These are phyloP conservation scores for Neurospora sp. DNA, from an alignment of 495 filamentous ascomycete genomes.

Conservation along the genomic window DNA sequence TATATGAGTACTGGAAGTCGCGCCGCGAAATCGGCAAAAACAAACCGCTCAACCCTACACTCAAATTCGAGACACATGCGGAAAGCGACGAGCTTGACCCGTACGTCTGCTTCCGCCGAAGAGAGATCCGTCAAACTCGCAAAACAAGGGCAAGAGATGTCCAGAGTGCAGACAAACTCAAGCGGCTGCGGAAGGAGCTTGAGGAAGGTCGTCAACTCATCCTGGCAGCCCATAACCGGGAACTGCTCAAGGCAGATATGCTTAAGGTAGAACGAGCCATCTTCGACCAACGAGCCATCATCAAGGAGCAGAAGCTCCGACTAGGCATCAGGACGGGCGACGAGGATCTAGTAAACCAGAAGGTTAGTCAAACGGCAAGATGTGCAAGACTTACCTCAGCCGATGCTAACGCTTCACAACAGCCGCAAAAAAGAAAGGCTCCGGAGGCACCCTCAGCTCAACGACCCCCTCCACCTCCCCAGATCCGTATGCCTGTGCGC, in stretches of 20 bases:
- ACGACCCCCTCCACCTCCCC: slow-evolving; percentile 40
- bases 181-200: slow-evolving; percentile 80
- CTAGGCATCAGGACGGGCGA: slow-evolving; percentile 85
- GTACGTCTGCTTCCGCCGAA: slow-evolving; percentile 95
- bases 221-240: slow-evolving; percentile 63
- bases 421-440: slow-evolving; percentile 62
- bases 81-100: slow-evolving; percentile 94
- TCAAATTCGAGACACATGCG: slow-evolving; percentile 88
- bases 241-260: slow-evolving; percentile 65
- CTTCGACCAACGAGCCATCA: slow-evolving; percentile 66
- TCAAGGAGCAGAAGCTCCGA: slow-evolving; percentile 81
- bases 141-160: slow-evolving; percentile 92
- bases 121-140: slow-evolving; percentile 86
- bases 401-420: slow-evolving; percentile 28
- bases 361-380: slow-evolving; percentile 45
- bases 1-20: slow-evolving; percentile 87
- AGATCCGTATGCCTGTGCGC: slow-evolving; percentile 57
- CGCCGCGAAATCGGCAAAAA: slow-evolving; percentile 56
- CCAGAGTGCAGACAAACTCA: slow-evolving; percentile 88
- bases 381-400: slow-evolving; percentile 1
- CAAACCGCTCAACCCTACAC: slow-evolving; percentile 54
- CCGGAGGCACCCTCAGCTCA: slow-evolving; percentile 44
- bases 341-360: slow-evolving; percentile 89
- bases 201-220: slow-evolving; percentile 81
- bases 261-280: slow-evolving; percentile 61